Percentiles rank a stretch among this genome's conserved stretches.
phyloP scores from a whole-genome alignment of 164 flowering plant species.

The Macadamia tetraphylla region DNA sequence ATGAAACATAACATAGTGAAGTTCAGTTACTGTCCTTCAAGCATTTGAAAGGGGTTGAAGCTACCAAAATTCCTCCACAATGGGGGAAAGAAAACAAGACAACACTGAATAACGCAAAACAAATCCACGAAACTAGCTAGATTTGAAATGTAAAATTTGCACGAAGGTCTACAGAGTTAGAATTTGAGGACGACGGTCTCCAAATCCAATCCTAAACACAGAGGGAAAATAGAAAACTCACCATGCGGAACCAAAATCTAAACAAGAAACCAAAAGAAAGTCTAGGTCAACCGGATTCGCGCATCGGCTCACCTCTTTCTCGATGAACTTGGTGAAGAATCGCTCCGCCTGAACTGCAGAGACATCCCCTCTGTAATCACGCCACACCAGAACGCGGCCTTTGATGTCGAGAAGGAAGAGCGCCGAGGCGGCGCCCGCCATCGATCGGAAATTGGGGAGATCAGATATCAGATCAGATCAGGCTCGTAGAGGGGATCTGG shows the following conservation, averaged over 20 bases:
- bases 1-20: background rate
- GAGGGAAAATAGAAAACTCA: too few relatives aligned
- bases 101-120: background rate
- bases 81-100: too few relatives aligned
- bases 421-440: conserved; percentile 97
- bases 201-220: too few relatives aligned
- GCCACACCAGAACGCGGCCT: conserved; percentile 94
- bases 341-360: conserved; percentile 77
- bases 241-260: too few relatives aligned
- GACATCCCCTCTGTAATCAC: conserved; percentile 93
- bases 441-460: conserved; percentile 18
- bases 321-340: conserved; percentile 91
- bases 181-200: too few relatives aligned
- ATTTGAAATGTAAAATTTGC: background rate
- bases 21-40: too few relatives aligned
- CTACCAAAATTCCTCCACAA: background rate
- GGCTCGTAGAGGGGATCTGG: conserved; percentile 11
- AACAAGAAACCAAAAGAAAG: too few relatives aligned
- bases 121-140: background rate
- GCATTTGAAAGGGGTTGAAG: background rate
- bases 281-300: too few relatives aligned
- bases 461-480: conserved; percentile 14
- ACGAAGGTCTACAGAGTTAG: too few relatives aligned
- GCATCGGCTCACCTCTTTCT: conserved; percentile 58
- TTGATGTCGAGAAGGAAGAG: conserved; percentile 92